Percentiles rank a stretch among this genome's conserved stretches.
Evolutionary conservation across 352 stramenopile genomes (phyloP).

Genomic region (Globisporangium heterothallicum): DNA sequence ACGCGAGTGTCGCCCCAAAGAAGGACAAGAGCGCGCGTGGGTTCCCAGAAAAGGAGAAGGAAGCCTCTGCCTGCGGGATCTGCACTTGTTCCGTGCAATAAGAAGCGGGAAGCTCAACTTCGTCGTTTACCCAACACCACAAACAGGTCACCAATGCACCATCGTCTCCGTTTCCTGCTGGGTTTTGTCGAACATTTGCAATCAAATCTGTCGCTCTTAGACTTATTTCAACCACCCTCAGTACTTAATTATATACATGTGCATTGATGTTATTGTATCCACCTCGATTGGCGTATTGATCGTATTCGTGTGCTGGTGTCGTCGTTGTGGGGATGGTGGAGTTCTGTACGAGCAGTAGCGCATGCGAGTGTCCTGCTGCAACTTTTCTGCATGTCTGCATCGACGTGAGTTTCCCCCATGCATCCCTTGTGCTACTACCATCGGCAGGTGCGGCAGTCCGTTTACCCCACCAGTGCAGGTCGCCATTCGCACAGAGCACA

Average conservation of each 20-base stretch:
- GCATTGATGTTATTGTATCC: conserved; percentile 6
- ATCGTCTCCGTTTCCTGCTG: conserved; percentile 5
- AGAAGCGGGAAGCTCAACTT: conserved; percentile 5
- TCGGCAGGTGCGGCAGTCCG: too few species aligned
- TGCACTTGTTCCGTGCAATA: conserved; percentile 65
- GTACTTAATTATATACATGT: conserved; percentile 15
- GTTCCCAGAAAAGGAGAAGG: conserved; percentile 40
- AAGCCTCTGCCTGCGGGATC: conserved; percentile 41
- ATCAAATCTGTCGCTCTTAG: conserved; percentile 8
- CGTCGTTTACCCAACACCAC: not conserved
- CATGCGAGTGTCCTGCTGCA: conserved; percentile 20
- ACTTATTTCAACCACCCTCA: not conserved
- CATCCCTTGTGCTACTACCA: not conserved
- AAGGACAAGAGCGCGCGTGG: conserved; percentile 39
- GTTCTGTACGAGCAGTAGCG: conserved; percentile 21
- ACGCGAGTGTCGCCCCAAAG: conserved; percentile 47
- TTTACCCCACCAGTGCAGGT: conserved; percentile 52
- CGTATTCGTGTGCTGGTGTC: not conserved
- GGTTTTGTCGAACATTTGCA: conserved; percentile 8
- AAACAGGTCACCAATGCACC: not conserved
- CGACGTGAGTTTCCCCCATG: conserved; percentile 8
- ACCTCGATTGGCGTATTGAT: not conserved
- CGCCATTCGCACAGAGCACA: conserved; percentile 31
- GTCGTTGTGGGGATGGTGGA: too few species aligned
- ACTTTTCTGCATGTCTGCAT: conserved; percentile 7